A percentile compares a stretch with the other conserved stretches of the same genome.
Evolutionary conservation across 2,329 filamentous ascomycete genomes (phyloP).

Genomic region (Pleurostoma richardsiae): DNA sequence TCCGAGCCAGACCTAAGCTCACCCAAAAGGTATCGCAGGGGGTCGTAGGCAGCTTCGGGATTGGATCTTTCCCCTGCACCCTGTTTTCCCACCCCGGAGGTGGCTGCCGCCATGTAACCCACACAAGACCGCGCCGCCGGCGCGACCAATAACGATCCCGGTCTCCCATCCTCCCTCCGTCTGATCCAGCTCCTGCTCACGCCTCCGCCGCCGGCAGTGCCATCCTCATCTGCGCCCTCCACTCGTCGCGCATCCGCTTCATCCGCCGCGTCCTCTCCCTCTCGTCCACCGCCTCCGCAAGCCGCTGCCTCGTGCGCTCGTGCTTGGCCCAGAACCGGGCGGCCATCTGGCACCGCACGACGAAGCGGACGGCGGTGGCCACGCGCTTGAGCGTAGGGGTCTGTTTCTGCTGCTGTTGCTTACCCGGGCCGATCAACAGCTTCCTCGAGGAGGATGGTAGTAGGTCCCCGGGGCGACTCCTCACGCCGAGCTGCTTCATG

Average conservation of each 20-base stretch:
- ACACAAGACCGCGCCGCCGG: no score
- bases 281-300: conserved; percentile 44
- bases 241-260: conserved; percentile 30
- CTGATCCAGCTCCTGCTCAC: no score
- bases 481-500: conserved; percentile 52
- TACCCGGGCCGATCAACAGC: conserved; percentile 11
- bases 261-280: conserved; percentile 38
- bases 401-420: conserved; percentile 32
- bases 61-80: no score
- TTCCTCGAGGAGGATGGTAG: conserved; percentile 12
- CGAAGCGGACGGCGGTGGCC: conserved; percentile 43
- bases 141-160: no score
- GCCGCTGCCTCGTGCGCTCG: conserved; percentile 41
- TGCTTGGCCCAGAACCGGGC: conserved; percentile 46
- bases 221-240: conserved; percentile 15
- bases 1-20: no score
- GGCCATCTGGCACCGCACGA: conserved; percentile 43
- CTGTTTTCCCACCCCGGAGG: no score
- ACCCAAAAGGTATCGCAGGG: no score
- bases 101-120: no score
- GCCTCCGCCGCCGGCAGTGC: background rate
- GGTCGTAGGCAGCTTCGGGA: no score
- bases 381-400: conserved; percentile 36
- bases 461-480: conserved; percentile 19
- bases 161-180: no score